These are phyloP conservation scores for Entelexis paramagnoliae DNA, from an alignment of 1,139 yeast species.

Conservation along the genomic window DNA sequence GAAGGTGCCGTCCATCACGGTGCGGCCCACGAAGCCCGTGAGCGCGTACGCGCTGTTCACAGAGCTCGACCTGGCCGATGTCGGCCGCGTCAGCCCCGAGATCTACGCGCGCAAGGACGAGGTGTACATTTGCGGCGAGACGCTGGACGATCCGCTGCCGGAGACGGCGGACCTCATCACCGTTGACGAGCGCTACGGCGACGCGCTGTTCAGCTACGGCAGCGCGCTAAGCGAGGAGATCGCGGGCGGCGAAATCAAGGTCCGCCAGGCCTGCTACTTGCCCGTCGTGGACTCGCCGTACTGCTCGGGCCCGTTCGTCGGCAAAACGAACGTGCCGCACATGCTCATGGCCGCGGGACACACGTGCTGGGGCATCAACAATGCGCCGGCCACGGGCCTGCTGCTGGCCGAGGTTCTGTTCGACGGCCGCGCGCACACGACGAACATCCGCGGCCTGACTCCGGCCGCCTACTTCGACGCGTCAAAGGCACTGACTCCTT, in stretches of 20 bases:
- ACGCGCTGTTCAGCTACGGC: conserved; percentile 72
- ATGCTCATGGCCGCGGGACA: conserved; percentile 84
- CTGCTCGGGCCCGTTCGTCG: conserved; percentile 85
- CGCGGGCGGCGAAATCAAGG: conserved; percentile 62
- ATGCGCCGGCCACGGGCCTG: conserved; percentile 94
- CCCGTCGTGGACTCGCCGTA: conserved; percentile 92
- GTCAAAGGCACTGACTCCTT: conserved; percentile 12
- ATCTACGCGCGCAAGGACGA: conserved; percentile 92
- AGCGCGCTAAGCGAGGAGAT: conserved; percentile 59
- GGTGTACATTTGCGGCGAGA: conserved; percentile 95
- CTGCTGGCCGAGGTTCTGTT: conserved; percentile 76
- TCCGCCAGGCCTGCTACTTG: conserved; percentile 88
- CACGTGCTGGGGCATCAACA: conserved; percentile 97
- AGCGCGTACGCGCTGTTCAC: conserved; percentile 93
- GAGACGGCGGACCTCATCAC: conserved; percentile 91
- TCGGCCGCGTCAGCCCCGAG: conserved; percentile 68
- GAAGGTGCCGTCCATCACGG: conserved; percentile 89
- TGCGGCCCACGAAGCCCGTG: conserved; percentile 61
- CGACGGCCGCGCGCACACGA: conserved; percentile 73
- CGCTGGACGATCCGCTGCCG: conserved; percentile 86
- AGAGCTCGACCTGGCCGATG: conserved; percentile 60
- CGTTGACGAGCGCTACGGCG: conserved; percentile 79
- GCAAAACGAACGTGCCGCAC: conserved; percentile 77
- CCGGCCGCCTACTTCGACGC: conserved; percentile 71
- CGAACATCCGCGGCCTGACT: conserved; percentile 70